phyloP scores from a whole-genome alignment of 2,329 filamentous ascomycete genomes.

The Claviceps purpurea region DNA sequence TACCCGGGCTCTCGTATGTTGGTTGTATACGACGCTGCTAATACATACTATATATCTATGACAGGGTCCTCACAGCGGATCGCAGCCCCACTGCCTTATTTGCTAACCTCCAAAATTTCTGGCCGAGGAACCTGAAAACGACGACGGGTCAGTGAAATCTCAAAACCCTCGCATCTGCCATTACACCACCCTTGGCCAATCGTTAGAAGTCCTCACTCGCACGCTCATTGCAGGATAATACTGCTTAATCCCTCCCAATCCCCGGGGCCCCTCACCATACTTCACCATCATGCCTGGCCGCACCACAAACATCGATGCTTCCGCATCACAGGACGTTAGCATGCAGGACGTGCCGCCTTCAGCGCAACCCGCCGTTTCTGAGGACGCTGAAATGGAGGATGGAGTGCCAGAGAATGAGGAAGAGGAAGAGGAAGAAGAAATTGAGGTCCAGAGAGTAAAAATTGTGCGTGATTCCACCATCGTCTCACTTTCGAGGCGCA shows the following conservation, averaged over 20 bases:
- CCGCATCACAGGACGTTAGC: conserved; percentile 20
- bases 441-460: conserved; percentile 42
- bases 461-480: conserved; percentile 34
- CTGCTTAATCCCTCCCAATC: neutral
- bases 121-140: neutral
- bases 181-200: neutral
- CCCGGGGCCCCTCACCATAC: neutral
- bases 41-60: neutral
- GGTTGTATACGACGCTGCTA: neutral
- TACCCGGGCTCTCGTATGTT: conserved; percentile 12
- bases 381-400: conserved; percentile 21
- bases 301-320: conserved; percentile 21
- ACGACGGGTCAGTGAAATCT: neutral
- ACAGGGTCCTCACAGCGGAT: neutral
- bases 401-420: conserved; percentile 15
- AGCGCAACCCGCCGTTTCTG: conserved; percentile 20
- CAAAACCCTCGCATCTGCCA: neutral
- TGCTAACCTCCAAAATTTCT: conserved; percentile 8
- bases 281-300: conserved; percentile 23
- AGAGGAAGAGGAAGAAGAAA: conserved; percentile 30
- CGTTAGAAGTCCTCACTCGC: too few species aligned
- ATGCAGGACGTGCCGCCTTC: conserved; percentile 33
- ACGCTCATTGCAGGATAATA: neutral
- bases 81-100: neutral
- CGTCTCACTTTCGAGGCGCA: neutral